phyloP scores from a whole-genome alignment of 345 rosid genomes.

The Pseudoturritis turrita region DNA sequence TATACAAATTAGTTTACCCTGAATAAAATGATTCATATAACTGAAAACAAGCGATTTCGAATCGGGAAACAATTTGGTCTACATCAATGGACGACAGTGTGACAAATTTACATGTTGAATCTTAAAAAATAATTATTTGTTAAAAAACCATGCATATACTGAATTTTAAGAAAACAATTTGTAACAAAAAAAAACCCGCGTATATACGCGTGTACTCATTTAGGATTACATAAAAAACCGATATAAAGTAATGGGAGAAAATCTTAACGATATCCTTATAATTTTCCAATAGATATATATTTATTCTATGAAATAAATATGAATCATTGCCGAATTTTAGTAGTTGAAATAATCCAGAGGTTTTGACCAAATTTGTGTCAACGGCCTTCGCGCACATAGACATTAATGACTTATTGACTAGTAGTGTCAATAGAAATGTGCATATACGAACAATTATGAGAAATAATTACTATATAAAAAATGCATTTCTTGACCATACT shows the following conservation, averaged over 20 bases:
- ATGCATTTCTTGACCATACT: not conserved
- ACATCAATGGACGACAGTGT: too few relatives aligned
- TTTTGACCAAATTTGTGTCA: conserved; percentile 29
- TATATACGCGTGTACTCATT: too few relatives aligned
- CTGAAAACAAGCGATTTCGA: too few relatives aligned
- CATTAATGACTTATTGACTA: conserved; percentile 18
- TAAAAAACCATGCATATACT: too few relatives aligned
- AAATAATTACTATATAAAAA: not conserved
- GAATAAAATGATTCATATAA: too few relatives aligned
- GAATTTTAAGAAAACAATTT: too few relatives aligned
- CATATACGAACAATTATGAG: conserved; percentile 9
- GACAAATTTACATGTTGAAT: too few relatives aligned
- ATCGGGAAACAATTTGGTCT: too few relatives aligned
- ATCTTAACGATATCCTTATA: conserved; percentile 12
- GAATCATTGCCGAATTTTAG: conserved; percentile 17
- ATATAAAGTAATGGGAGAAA: conserved; percentile 1
- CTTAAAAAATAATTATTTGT: too few relatives aligned
- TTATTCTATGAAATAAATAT: conserved; percentile 4
- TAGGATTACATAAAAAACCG: not conserved
- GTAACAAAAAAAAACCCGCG: too few relatives aligned
- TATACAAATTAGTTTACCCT: too few relatives aligned
- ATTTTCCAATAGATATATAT: not conserved
- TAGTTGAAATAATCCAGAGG: conserved; percentile 24
- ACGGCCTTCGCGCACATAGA: conserved; percentile 10
- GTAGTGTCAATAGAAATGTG: conserved; percentile 1